phyloP scores from a whole-genome alignment of 164 flowering plant species.

The Nelumbo lutea region DNA sequence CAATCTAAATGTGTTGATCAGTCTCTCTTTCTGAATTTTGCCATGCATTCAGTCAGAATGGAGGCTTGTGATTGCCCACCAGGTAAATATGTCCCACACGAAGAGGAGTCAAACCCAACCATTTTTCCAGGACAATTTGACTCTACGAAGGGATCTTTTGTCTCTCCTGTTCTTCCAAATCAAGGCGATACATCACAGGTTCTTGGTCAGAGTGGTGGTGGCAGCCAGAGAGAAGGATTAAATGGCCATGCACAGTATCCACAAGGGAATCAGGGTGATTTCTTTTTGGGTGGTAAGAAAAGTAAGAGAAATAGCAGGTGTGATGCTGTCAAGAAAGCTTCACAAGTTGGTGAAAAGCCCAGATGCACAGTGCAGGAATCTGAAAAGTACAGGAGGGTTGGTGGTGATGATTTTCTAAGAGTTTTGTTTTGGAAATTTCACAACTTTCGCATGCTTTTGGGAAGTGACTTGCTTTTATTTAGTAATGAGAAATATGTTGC shows the following conservation, averaged over 20 bases:
- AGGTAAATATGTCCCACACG: slow-evolving; percentile 34
- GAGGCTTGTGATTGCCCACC: slow-evolving; percentile 99
- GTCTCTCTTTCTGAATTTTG: slow-evolving; percentile 78
- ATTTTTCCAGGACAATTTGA: slow-evolving; percentile 43
- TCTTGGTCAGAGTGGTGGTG: slow-evolving; percentile 23
- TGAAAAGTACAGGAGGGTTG: slow-evolving; percentile 62
- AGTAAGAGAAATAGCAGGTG: slow-evolving; percentile 42
- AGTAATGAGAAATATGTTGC: slow-evolving; percentile 92
- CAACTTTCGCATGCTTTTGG: slow-evolving; percentile 93
- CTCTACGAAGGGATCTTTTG: slow-evolving; percentile 24
- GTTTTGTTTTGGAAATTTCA: slow-evolving; percentile 94
- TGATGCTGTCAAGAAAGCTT: slow-evolving; percentile 52
- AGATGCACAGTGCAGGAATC: slow-evolving; percentile 70
- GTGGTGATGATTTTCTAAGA: slow-evolving; percentile 63
- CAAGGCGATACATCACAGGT: slow-evolving; percentile 26
- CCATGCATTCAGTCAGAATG: slow-evolving; percentile 95
- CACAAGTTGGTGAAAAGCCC: slow-evolving; percentile 66
- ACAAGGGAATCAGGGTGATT: slow-evolving; percentile 31
- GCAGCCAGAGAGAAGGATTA: slow-evolving; percentile 26
- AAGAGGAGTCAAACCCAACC: slow-evolving; percentile 40
- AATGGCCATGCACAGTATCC: slow-evolving; percentile 28
- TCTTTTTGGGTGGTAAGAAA: slow-evolving; percentile 48
- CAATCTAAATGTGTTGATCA: slow-evolving; percentile 77
- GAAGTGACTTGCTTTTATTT: slow-evolving; percentile 90
- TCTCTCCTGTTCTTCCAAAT: slow-evolving; percentile 27